phyloP scores from a whole-genome alignment of 805 yeast species.

The Ogataea henricii region DNA sequence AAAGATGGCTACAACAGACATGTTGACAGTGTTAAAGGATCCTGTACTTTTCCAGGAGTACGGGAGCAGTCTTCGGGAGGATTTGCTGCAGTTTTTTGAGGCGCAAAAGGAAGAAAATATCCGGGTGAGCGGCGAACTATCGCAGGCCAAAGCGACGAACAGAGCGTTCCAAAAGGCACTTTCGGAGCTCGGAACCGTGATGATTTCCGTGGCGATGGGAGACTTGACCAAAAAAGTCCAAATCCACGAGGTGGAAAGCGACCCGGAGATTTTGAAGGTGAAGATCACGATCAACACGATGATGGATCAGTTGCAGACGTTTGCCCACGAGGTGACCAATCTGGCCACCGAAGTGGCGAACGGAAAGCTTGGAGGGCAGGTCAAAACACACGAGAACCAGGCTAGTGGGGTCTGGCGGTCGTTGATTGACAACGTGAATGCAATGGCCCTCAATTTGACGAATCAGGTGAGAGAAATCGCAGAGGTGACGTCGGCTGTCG shows the following conservation, averaged over 20 bases:
- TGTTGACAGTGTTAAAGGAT: conserved; percentile 25
- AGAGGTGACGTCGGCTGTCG: conserved; percentile 87
- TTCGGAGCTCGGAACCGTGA: conserved; percentile 81
- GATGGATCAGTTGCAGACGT: conserved; percentile 85
- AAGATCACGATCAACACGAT: conserved; percentile 81
- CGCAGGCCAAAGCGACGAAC: conserved; percentile 47
- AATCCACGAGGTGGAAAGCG: conserved; percentile 68
- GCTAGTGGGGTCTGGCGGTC: conserved; percentile 88
- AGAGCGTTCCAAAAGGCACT: conserved; percentile 71
- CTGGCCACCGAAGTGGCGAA: conserved; percentile 90
- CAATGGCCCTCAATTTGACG: conserved; percentile 85
- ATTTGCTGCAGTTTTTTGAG: conserved; percentile 16
- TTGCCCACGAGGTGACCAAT: conserved; percentile 78
- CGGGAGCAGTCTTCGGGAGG: conserved; percentile 23
- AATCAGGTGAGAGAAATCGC: conserved; percentile 89
- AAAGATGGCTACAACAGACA: conserved; percentile 12
- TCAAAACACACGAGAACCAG: conserved; percentile 65
- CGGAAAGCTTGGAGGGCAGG: conserved; percentile 89
- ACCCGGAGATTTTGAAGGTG: conserved; percentile 78
- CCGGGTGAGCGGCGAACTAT: conserved; percentile 18
- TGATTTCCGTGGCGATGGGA: conserved; percentile 86
- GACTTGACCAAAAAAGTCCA: conserved; percentile 80
- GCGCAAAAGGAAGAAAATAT: conserved; percentile 20
- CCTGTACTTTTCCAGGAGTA: conserved; percentile 24
- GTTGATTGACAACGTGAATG: conserved; percentile 80